Conservation (phyloP, 352 stramenopile species). For the Pythium sukuiense region DNA sequence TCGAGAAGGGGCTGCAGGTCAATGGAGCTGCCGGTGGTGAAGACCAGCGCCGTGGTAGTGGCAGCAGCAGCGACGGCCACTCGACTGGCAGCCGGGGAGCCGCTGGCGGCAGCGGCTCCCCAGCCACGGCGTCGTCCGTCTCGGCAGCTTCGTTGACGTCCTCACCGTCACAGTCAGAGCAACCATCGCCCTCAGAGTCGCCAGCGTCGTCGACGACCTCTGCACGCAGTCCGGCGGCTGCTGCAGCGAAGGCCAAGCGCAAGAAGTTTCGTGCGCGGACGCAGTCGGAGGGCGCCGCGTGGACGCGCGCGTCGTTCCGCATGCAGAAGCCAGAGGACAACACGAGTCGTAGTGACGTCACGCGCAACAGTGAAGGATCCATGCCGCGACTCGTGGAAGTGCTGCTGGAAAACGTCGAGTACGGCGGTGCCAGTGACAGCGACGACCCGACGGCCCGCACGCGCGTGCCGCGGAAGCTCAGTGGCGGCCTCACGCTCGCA, state of each 20-base stretch:
- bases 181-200: slow-evolving; percentile 7
- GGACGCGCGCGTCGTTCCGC: slow-evolving; percentile 65
- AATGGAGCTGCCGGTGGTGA: slow-evolving; percentile 24
- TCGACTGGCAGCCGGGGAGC: slow-evolving; percentile 5
- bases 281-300: slow-evolving; percentile 73
- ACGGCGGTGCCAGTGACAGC: slow-evolving; percentile 25
- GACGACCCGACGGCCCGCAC: slow-evolving; percentile 27
- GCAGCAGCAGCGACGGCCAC: slow-evolving; percentile 31
- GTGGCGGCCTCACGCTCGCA: slow-evolving; percentile 1
- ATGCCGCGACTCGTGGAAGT: slow-evolving; percentile 47
- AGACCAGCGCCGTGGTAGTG: slow-evolving; percentile 2
- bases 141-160: slow-evolving; percentile 14
- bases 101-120: slow-evolving; percentile 9
- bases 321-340: slow-evolving; percentile 37
- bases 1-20: slow-evolving; percentile 14
- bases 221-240: slow-evolving; percentile 9
- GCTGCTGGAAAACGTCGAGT: slow-evolving; percentile 50
- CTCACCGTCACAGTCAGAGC: slow-evolving; percentile 19
- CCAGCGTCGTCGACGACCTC: slow-evolving; percentile 17
- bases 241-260: slow-evolving; percentile 27
- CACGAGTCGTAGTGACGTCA: slow-evolving; percentile 2
- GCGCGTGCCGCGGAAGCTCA: slow-evolving; percentile 15
- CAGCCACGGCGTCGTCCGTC: slow-evolving; percentile 18
- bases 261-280: slow-evolving; percentile 72
- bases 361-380: slow-evolving; percentile 55